Evolutionary conservation across 345 rosid genomes (phyloP), one percentile per base, ranked within the genome.

Genomic region (Eucalyptus viminalis): DNA sequence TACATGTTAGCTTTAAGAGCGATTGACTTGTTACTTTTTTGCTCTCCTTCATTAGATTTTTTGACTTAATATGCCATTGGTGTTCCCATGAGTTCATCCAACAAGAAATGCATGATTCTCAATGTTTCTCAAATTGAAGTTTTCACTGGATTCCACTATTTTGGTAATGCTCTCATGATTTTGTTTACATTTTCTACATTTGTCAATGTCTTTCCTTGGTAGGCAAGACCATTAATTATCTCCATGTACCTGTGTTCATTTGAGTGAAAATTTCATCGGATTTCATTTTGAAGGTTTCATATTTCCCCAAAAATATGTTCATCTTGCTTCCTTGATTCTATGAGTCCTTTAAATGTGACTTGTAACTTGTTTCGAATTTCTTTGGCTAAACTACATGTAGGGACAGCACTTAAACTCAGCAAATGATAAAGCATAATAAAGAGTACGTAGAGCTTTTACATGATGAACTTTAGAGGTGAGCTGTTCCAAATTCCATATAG

Each of bases 401-500:
- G 11, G 29, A 60, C 11, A n/a, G 65, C n/a, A 11, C 8, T 58
- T 58, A 25, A 58, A 60, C 14, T 60, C 7, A 60, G 2, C 31
- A 60, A 27, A 27, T 11, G 31, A 60, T 60, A 27, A 27, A 25
- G 31, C 15, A 25, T 12, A 60, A 1, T 27, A 60, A 60, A 27
- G 31, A 12, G 31, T 25, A 60, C n/a, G 27, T 27, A 12, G 15
- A 60, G 31, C 67, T 27, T 27, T 60, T 60, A 11, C 8, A 60
- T 56, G 29, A 56, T 56, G 16, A 60, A 27, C 15, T 60, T 60
- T 53, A 53, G 24, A 21, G 58, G 58, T 19, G 25, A 53, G 10
- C 0, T 1, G 0, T 25, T 53, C 58, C 22, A 53, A 53, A 5
- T 53, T 53, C 0, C 5, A 53, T 8, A 53, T 53, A 53, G 10